phyloP scores from a whole-genome alignment of 225 moss, liverwort and hornwort species.

The Rhytidiadelphus loreus region DNA sequence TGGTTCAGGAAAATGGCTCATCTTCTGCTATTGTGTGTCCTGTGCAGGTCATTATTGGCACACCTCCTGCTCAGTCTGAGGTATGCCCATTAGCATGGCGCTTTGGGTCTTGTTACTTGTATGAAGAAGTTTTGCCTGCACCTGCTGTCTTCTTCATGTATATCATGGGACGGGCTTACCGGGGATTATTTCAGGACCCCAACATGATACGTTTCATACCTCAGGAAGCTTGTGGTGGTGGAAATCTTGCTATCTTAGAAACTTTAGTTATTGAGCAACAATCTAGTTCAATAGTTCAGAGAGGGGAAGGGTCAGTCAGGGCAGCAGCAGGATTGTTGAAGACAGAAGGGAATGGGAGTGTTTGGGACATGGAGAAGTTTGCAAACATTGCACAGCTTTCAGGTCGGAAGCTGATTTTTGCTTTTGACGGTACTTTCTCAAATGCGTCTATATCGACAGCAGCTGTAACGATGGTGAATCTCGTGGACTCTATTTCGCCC shows the following conservation, averaged over 20 bases:
- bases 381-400: conserved; percentile 73
- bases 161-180: conserved; percentile 80
- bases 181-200: conserved; percentile 84
- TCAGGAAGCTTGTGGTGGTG: conserved; percentile 92
- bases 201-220: conserved; percentile 79
- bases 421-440: conserved; percentile 83
- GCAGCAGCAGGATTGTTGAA: conserved; percentile 29
- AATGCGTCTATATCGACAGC: conserved; percentile 52
- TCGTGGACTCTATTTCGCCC: conserved; percentile 70
- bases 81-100: conserved; percentile 70
- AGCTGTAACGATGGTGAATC: conserved; percentile 59
- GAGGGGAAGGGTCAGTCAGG: conserved; percentile 50
- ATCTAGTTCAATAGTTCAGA: conserved; percentile 37
- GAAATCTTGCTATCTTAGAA: conserved; percentile 80
- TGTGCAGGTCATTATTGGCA: conserved; percentile 68
- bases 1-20: neutral
- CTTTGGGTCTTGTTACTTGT: conserved; percentile 89
- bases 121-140: conserved; percentile 82
- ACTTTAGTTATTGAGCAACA: conserved; percentile 75
- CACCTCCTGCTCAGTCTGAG: conserved; percentile 63
- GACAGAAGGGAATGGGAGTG: conserved; percentile 47
- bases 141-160: conserved; percentile 87
- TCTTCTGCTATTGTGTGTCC: neutral
- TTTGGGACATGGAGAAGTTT: conserved; percentile 91
- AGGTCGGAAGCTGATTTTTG: conserved; percentile 77